Conservation (phyloP, 345 rosid species). For the Lumnitzera littorea region DNA sequence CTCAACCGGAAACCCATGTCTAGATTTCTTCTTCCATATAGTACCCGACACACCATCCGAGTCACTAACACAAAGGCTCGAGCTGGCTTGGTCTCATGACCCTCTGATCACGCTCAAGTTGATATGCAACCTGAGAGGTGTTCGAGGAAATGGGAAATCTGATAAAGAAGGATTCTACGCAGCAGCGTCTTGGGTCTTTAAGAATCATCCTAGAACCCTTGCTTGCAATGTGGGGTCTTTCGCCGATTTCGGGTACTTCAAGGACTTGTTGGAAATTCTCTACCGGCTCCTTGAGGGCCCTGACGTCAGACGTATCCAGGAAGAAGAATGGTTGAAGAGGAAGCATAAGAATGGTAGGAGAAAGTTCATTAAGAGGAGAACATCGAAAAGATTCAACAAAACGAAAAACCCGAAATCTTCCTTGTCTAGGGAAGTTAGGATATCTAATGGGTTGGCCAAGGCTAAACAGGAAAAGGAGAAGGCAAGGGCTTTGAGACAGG, state of each 20-base stretch:
- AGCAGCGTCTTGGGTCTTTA: slow-evolving; percentile 53
- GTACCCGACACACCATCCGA: slow-evolving; percentile 40
- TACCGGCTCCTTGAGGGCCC: slow-evolving; percentile 45
- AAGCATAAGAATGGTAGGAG: slow-evolving; percentile 1
- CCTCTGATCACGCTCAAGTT: slow-evolving; percentile 50
- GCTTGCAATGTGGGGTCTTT: slow-evolving; percentile 37
- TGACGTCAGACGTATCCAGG: slow-evolving; percentile 33
- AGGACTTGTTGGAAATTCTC: slow-evolving; percentile 59
- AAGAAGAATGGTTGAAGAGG: slow-evolving; percentile 26
- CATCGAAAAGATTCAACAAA: not conserved
- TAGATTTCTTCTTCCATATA: slow-evolving; percentile 54
- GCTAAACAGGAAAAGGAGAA: slow-evolving; percentile 21
- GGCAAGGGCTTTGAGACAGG: slow-evolving; percentile 33
- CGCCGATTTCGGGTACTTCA: slow-evolving; percentile 45
- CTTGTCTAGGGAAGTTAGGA: slow-evolving; percentile 2
- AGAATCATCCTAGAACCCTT: slow-evolving; percentile 49
- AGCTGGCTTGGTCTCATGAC: slow-evolving; percentile 36
- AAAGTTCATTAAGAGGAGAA: not conserved
- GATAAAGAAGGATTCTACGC: slow-evolving; percentile 62
- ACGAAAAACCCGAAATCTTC: slow-evolving; percentile 2
- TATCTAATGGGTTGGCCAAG: slow-evolving; percentile 30
- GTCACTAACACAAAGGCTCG: slow-evolving; percentile 18
- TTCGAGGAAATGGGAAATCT: slow-evolving; percentile 55
- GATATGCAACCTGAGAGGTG: slow-evolving; percentile 60
- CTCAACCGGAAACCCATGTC: slow-evolving; percentile 43